Evolutionary conservation across 2,329 filamentous ascomycete genomes (phyloP), one percentile per base, ranked within the genome.

Genomic region (Grosmannia huntii): DNA sequence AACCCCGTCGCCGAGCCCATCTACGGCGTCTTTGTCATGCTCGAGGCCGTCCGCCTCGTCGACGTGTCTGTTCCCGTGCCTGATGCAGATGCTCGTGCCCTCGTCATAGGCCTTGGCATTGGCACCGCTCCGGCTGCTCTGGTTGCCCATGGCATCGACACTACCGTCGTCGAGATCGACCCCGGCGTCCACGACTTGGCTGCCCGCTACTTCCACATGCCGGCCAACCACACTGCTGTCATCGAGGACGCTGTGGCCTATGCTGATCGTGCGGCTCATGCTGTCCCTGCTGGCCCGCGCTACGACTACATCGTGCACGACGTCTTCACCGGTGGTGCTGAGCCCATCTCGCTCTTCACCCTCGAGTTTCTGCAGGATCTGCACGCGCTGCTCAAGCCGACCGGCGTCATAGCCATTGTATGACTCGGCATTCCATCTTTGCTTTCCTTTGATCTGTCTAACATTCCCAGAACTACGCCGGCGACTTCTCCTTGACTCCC

Each of bases 251-350:
- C 94, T 0, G 83, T 90, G 3, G 72, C 74, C n/a, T 96, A 84
- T 69, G 79, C 83, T 21, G 70, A 75, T 52, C 66, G 72, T 56
- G 67, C 78, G 53, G 74, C 74, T 57, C 66, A 71, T 55, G 64
- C 72, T 31, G 65, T 73, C 59, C 5, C 19, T 6, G 69, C 71
- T 9, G 69, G 66, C 21, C 60, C 75, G 53, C 76, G 76, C 31
- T 99, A 87, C 69, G 86, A 96, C 73, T 97, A 96, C 74, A 94
- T 99, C 67, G 80, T 99, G 57, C 94, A 99, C 70, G 94, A 99
- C 65, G 94, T 99, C 27, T 99, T 99, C 70, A 99, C 94, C 0
- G 94, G 94, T 27, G 94, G 94, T 56, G 91, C 90, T 0, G 94
- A 97, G 70, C 94, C 94, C 0, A 83, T 91, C 3, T 77, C 85